A percentile compares a stretch with the other conserved stretches of the same genome.
Conservation (phyloP, 805 yeast genomes). For the Tetrapisispora nanseiensis region DNA sequence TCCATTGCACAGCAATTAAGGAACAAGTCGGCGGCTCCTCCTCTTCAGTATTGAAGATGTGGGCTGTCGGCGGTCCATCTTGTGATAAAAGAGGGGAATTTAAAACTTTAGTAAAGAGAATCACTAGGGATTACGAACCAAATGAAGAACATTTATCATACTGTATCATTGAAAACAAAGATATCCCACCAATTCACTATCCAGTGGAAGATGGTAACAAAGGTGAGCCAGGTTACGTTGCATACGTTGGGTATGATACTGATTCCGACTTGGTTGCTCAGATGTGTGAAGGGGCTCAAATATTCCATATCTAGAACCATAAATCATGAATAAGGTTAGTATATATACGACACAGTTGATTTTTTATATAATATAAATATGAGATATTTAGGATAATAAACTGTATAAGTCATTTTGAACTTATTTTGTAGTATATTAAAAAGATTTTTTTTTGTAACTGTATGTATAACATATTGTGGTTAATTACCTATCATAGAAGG, state of each 20-base stretch:
- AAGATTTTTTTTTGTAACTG: too few species aligned
- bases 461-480: too few species aligned
- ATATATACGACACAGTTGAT: neutral
- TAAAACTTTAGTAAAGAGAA: slow-evolving; percentile 32
- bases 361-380: neutral
- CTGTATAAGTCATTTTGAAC: neutral
- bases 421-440: too few species aligned
- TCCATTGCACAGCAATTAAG: slow-evolving; percentile 34
- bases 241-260: slow-evolving; percentile 25
- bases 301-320: slow-evolving; percentile 19
- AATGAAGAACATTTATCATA: slow-evolving; percentile 28
- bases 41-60: slow-evolving; percentile 25
- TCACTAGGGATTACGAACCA: slow-evolving; percentile 33
- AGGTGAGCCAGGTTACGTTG: slow-evolving; percentile 30
- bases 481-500: too few species aligned
- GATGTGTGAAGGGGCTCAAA: slow-evolving; percentile 20
- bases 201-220: slow-evolving; percentile 25
- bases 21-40: slow-evolving; percentile 16
- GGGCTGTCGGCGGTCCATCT: slow-evolving; percentile 35
- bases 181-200: slow-evolving; percentile 23
- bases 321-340: neutral
- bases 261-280: slow-evolving; percentile 16
- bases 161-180: slow-evolving; percentile 30
- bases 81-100: slow-evolving; percentile 38
- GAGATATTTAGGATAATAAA: neutral